A percentile compares a stretch with the other conserved stretches of the same genome.
These are phyloP conservation scores for Pseudognaphalium luteoalbum DNA, from an alignment of 129 eudicot species.

Conservation along the genomic window DNA sequence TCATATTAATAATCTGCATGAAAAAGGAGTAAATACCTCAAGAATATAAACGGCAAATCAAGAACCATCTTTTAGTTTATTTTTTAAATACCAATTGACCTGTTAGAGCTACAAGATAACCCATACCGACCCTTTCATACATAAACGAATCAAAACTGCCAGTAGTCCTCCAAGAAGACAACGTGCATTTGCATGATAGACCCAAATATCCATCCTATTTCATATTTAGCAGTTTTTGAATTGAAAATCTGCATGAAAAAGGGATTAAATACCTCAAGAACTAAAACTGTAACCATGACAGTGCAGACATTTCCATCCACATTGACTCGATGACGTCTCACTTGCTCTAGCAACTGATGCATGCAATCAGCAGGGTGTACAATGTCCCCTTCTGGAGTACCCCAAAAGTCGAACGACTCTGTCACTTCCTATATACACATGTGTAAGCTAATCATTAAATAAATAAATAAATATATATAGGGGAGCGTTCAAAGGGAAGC, in stretches of 20 bases:
- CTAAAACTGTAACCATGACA: conserved; percentile 87
- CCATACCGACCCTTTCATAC: too few relatives aligned
- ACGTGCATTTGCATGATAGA: too few relatives aligned
- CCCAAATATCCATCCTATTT: neutral
- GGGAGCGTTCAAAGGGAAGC: too few relatives aligned
- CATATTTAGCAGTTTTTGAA: neutral
- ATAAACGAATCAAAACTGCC: neutral
- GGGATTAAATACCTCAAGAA: conserved; percentile 74
- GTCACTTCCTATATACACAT: conserved; percentile 65
- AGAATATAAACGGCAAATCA: conserved; percentile 40
- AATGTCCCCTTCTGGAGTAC: conserved; percentile 82
- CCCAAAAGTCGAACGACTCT: conserved; percentile 89
- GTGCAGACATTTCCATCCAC: conserved; percentile 91
- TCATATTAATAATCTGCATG: neutral
- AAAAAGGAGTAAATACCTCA: conserved; percentile 55
- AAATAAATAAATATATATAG: neutral
- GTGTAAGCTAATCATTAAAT: neutral
- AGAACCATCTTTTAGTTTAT: neutral
- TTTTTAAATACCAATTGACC: neutral
- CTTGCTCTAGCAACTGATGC: conserved; percentile 84
- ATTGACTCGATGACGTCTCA: conserved; percentile 77
- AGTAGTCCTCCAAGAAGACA: too few relatives aligned
- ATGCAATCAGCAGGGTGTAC: conserved; percentile 96
- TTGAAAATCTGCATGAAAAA: neutral
- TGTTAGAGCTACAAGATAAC: too few relatives aligned